These are phyloP conservation scores for Hypoxylon sp. DNA, from an alignment of 2,329 filamentous ascomycete species.

Conservation along the genomic window DNA sequence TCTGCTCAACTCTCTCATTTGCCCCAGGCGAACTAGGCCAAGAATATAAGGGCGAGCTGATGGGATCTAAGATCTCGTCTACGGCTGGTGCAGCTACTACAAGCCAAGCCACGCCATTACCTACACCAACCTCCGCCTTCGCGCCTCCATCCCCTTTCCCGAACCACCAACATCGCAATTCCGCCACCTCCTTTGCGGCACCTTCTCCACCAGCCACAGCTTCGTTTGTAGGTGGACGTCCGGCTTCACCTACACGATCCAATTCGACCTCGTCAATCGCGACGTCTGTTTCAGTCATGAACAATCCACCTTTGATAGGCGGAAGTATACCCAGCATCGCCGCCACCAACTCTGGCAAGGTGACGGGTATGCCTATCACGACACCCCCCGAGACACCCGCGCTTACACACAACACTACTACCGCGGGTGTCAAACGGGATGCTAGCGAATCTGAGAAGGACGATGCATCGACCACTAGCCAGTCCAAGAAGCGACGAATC, in stretches of 20 bases:
- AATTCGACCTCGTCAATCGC: conserved; percentile 85
- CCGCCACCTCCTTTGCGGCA: conserved; percentile 67
- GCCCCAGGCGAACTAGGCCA: conserved; percentile 85
- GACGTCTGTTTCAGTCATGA: conserved; percentile 74
- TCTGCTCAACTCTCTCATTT: conserved; percentile 93
- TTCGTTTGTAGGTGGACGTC: conserved; percentile 71
- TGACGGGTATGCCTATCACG: conserved; percentile 76
- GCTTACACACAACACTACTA: conserved; percentile 63
- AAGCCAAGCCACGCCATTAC: conserved; percentile 74
- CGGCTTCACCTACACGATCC: conserved; percentile 84
- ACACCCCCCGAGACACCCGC: conserved; percentile 92
- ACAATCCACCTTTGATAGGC: conserved; percentile 82
- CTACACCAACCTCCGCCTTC: conserved; percentile 75
- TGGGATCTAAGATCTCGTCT: conserved; percentile 60
- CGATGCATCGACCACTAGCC: conserved; percentile 55
- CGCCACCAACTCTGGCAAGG: conserved; percentile 75
- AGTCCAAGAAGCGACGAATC: conserved; percentile 76
- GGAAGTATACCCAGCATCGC: conserved; percentile 82
- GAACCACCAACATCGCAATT: conserved; percentile 68
- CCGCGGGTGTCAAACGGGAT: conserved; percentile 66
- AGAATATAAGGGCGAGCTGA: conserved; percentile 76
- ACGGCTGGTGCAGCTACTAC: conserved; percentile 59
- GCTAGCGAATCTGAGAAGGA: conserved; percentile 66
- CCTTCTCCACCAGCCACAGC: conserved; percentile 69
- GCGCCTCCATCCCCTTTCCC: conserved; percentile 71